Evolutionary conservation across 371 early-diverging fungal species (phyloP), one percentile per base, ranked within the genome.

Genomic region (Haplosporangium sp.): DNA sequence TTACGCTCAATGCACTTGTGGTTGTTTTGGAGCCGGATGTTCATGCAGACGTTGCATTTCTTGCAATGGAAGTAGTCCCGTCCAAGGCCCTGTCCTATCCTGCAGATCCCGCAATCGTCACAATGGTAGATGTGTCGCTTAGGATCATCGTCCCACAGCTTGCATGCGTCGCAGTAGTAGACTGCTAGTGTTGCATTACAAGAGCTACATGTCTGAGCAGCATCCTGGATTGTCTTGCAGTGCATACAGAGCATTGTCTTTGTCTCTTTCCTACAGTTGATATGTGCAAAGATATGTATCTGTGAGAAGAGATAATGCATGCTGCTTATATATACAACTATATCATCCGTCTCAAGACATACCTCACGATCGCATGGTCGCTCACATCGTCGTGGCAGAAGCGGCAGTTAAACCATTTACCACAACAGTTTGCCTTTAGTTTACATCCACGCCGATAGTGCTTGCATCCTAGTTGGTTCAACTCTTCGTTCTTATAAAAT

Each of bases 1-100:
- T 93, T 95, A 21, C 94, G 87, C 81, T 99, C 99, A 48, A 96
- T 96, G 71, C 99, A 99, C 55, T 90, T 89, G 83, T 99, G 99
- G 12, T 90, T 84, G 43, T 90, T 86, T 60, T 92, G 86, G 62
- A 93, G 86, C 8, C 74, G 57, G 7, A 93, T 91, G 5, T 87
- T 83, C 89, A 99, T 93, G 70, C 99, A 99, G 0, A 96, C 92
- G 69, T 96, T 94, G 82, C 99, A 99, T 47, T 88, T 93, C 50
- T 91, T 85, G 84, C 99, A 99, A 74, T 99, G 99, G 70, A 94
- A 97, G 81, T 89, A 97, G 81, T 96, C 96, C 10, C 86, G 72
- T 0, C 89, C 90, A 1, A 92, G 76, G 0, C 94, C 95, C 71
- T 88, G 85, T 11, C 98, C 99, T 48, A 94, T 87, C 41, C 97